phyloP scores from a whole-genome alignment of 345 rosid species.

The Kandelia obovata region DNA sequence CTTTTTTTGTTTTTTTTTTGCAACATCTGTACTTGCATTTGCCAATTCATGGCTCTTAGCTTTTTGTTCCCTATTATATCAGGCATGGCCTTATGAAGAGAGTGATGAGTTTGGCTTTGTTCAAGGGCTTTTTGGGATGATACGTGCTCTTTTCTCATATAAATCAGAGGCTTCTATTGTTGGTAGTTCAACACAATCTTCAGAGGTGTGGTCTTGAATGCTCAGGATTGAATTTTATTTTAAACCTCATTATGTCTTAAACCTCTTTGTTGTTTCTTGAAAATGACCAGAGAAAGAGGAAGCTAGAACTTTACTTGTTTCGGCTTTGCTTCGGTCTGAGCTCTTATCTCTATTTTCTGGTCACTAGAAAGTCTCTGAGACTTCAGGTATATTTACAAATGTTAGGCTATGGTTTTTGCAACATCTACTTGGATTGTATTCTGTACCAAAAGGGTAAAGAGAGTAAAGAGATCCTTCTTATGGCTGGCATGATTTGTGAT shows the following conservation, averaged over 20 bases:
- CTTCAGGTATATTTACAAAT: slow-evolving; percentile 52
- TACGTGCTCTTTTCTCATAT: slow-evolving; percentile 56
- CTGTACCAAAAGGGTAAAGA: background rate
- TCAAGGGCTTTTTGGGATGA: slow-evolving; percentile 84
- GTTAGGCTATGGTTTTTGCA: slow-evolving; percentile 4
- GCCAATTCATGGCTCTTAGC: background rate
- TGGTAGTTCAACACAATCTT: slow-evolving; percentile 33
- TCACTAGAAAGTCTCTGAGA: slow-evolving; percentile 69
- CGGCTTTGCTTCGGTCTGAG: slow-evolving; percentile 70
- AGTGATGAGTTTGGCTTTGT: slow-evolving; percentile 73
- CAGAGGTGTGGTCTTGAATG: slow-evolving; percentile 38
- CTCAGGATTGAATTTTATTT: background rate
- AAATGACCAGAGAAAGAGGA: slow-evolving; percentile 48
- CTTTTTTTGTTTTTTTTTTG: background rate
- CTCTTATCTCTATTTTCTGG: slow-evolving; percentile 76
- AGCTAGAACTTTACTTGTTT: slow-evolving; percentile 51
- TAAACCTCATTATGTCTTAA: background rate
- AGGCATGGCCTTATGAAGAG: slow-evolving; percentile 99
- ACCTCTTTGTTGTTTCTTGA: slow-evolving; percentile 14
- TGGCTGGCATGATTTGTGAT: slow-evolving; percentile 19
- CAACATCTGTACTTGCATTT: background rate
- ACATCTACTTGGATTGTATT: background rate
- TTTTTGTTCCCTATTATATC: background rate
- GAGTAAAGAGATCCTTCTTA: background rate
- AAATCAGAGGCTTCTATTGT: slow-evolving; percentile 32